phyloP scores from a whole-genome alignment of 1,284 basidiomycete genomes.

The Heterobasidion irregulare region DNA sequence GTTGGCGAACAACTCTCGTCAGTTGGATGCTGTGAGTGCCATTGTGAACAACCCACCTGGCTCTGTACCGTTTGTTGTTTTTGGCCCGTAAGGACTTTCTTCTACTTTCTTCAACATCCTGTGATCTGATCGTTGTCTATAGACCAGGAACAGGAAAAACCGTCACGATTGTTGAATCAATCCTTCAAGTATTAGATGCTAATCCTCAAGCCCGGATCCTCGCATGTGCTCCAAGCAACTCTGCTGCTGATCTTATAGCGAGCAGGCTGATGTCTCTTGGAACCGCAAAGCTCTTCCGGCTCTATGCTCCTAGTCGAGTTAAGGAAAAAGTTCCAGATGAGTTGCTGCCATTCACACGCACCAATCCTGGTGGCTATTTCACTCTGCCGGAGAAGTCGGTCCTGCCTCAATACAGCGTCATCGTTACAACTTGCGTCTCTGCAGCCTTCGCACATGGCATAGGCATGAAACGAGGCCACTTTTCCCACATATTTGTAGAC shows the following conservation, averaged over 20 bases:
- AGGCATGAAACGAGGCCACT: constrained; percentile 50
- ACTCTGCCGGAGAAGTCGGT: constrained; percentile 30
- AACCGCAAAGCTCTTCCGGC: constrained; percentile 41
- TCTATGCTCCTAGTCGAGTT: constrained; percentile 53
- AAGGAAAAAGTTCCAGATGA: constrained; percentile 33
- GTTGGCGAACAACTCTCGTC: constrained; percentile 40
- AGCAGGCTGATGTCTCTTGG: constrained; percentile 33
- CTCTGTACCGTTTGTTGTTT: constrained; percentile 49
- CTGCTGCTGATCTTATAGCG: constrained; percentile 55
- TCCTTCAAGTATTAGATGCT: constrained; percentile 41
- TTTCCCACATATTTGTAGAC: constrained; percentile 56
- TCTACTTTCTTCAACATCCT: no score
- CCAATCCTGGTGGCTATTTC: constrained; percentile 33
- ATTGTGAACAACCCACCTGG: constrained; percentile 37
- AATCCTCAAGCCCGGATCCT: constrained; percentile 41
- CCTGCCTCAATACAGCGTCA: constrained; percentile 40
- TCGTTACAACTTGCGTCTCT: constrained; percentile 56
- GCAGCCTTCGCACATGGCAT: constrained; percentile 47
- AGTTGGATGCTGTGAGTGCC: constrained; percentile 44
- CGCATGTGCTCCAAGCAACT: constrained; percentile 58
- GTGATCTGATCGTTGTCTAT: no score
- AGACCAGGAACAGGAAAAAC: constrained; percentile 65
- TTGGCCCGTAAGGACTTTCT: constrained; percentile 49
- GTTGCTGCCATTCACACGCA: constrained; percentile 33
- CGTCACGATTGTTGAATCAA: constrained; percentile 57